A percentile compares a stretch with the other conserved stretches of the same genome.
Evolutionary conservation across 139 green algal species (phyloP).

Genomic region (Coelastrella sp.): DNA sequence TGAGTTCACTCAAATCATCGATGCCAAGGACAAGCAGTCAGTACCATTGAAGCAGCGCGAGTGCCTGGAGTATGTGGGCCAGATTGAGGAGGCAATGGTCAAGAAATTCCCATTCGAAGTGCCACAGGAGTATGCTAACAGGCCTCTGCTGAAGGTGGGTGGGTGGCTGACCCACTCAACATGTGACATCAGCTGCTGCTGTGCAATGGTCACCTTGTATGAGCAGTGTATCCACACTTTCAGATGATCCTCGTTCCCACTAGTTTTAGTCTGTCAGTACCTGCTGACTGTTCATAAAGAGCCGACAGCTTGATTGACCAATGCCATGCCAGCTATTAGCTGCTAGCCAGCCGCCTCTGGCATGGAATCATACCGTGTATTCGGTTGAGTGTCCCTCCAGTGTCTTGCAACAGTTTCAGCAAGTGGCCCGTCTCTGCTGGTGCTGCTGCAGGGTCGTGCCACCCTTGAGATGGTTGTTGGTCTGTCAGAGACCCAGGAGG

Average conservation of each 20-base stretch:
- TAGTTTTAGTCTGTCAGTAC: too few species aligned
- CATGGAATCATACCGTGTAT: not conserved
- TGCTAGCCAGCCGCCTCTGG: too few species aligned
- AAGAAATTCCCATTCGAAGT: slow-evolving; percentile 94
- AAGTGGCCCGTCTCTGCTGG: not conserved
- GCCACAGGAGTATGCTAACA: slow-evolving; percentile 86
- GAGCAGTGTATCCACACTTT: too few species aligned
- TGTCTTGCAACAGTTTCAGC: not conserved
- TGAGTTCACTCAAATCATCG: slow-evolving; percentile 82
- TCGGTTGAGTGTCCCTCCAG: not conserved
- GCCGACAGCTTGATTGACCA: too few species aligned
- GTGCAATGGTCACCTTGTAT: too few species aligned
- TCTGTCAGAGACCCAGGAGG: slow-evolving; percentile 77
- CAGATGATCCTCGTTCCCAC: too few species aligned
- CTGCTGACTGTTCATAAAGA: too few species aligned
- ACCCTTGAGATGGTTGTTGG: slow-evolving; percentile 93
- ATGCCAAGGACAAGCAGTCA: slow-evolving; percentile 88
- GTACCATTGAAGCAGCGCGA: slow-evolving; percentile 89
- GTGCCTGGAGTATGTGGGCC: slow-evolving; percentile 84
- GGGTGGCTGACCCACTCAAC: too few species aligned
- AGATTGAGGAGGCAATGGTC: slow-evolving; percentile 96
- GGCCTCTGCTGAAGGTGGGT: slow-evolving; percentile 92
- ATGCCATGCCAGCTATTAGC: too few species aligned
- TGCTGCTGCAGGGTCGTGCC: slow-evolving; percentile 83
- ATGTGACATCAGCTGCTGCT: too few species aligned